Conservation (phyloP, 2,329 filamentous ascomycete genomes). For the Akanthomyces lecanii region DNA sequence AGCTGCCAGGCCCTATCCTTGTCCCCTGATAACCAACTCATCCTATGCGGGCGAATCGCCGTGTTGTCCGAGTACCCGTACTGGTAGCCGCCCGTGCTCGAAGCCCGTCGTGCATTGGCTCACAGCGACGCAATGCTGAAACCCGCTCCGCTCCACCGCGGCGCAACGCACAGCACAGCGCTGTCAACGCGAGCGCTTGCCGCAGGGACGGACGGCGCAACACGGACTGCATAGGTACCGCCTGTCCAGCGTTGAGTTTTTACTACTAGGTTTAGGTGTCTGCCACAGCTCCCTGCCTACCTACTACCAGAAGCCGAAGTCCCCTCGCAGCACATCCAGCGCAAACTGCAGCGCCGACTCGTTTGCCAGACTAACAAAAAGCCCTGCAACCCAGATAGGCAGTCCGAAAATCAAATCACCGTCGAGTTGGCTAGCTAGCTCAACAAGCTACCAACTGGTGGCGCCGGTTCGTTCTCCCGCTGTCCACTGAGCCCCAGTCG, state of each 20-base stretch:
- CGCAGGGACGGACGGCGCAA: background rate
- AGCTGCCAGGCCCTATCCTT: background rate
- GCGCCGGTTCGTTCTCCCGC: background rate
- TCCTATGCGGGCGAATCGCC: constrained; percentile 5
- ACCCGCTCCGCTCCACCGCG: constrained; percentile 10
- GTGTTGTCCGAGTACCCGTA: background rate
- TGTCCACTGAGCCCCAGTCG: background rate
- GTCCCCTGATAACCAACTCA: background rate
- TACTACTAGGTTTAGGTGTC: too few species aligned
- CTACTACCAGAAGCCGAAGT: too few species aligned
- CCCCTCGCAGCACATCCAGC: background rate
- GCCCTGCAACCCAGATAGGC: background rate
- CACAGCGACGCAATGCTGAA: constrained; percentile 2
- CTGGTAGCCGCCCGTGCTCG: background rate
- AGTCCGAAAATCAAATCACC: background rate
- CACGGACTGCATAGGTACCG: background rate
- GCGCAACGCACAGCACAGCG: background rate
- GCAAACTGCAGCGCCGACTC: background rate
- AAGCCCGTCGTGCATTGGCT: background rate
- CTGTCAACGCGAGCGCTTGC: background rate
- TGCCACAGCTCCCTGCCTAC: too few species aligned
- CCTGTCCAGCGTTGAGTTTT: too few species aligned
- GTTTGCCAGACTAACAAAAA: too few species aligned
- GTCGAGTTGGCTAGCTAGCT: background rate
- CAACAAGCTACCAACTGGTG: background rate